phyloP scores from a whole-genome alignment of 495 filamentous ascomycete species.

The Podospora pseudoanserina region DNA sequence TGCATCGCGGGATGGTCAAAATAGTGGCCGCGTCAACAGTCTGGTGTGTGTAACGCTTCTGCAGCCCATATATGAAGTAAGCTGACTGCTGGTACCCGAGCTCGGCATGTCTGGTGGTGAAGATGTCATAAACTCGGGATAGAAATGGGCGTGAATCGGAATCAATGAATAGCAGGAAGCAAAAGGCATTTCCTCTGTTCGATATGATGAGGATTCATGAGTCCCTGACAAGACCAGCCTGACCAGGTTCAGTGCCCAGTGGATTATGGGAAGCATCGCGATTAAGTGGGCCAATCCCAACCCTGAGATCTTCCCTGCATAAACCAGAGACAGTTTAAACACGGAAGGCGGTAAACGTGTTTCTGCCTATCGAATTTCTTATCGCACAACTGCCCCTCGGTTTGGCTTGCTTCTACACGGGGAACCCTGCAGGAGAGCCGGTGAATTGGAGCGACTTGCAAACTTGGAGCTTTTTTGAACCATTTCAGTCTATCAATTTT shows the following conservation, averaged over 20 bases:
- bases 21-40: not conserved
- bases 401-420: not conserved
- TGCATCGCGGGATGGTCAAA: not conserved
- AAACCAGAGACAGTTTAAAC: not conserved
- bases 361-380: constrained; percentile 17
- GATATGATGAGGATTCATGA: too few species aligned
- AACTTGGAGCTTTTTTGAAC: not conserved
- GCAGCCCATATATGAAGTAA: not conserved
- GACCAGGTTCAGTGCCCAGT: not conserved
- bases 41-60: not conserved
- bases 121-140: not conserved
- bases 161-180: too few species aligned
- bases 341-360: constrained; percentile 11
- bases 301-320: not conserved
- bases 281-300: not conserved
- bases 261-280: not conserved
- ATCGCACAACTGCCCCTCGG: constrained; percentile 8
- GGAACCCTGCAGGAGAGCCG: not conserved
- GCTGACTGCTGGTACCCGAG: not conserved
- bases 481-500: not conserved
- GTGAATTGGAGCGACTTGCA: not conserved
- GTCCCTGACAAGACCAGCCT: too few species aligned
- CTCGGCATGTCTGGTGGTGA: not conserved
- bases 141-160: not conserved
- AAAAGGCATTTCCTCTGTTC: too few species aligned